Evolutionary conservation across 1,284 basidiomycete species (phyloP).

Genomic region (Fomitopsis schrenkii): DNA sequence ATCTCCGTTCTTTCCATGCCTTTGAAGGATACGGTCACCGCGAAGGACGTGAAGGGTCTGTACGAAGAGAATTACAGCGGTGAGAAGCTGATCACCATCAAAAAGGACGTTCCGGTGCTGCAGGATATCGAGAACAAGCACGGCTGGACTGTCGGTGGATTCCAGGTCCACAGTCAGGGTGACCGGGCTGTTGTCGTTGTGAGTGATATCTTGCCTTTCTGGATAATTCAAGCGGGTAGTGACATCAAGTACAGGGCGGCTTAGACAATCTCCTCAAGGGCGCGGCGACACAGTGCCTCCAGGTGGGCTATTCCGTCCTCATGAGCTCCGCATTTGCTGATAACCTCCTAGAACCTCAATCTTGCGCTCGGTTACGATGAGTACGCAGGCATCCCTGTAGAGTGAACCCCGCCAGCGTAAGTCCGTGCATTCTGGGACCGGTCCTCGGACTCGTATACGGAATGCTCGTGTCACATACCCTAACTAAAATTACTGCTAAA

Average conservation of each 20-base stretch:
- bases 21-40: constrained; percentile 59
- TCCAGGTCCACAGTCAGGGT: constrained; percentile 89
- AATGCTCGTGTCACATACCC: too few species aligned
- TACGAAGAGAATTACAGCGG: constrained; percentile 78
- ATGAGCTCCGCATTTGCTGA: background rate
- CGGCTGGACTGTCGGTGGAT: constrained; percentile 88
- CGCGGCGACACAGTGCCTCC: constrained; percentile 95
- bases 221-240: constrained; percentile 3
- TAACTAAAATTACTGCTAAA: too few species aligned
- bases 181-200: constrained; percentile 91
- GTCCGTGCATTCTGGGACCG: too few species aligned
- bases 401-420: too few species aligned
- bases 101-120: constrained; percentile 74
- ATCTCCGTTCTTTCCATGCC: constrained; percentile 84
- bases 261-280: constrained; percentile 97
- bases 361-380: constrained; percentile 92
- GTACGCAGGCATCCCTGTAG: constrained; percentile 72
- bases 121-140: constrained; percentile 79
- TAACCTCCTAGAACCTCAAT: constrained; percentile 80
- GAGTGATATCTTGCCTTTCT: constrained; percentile 28
- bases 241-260: constrained; percentile 56
- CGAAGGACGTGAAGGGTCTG: constrained; percentile 69
- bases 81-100: constrained; percentile 72
- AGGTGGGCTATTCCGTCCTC: constrained; percentile 47
- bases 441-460: too few species aligned